phyloP scores from a whole-genome alignment of 305 asterid species.

The Solanum chacoense region DNA sequence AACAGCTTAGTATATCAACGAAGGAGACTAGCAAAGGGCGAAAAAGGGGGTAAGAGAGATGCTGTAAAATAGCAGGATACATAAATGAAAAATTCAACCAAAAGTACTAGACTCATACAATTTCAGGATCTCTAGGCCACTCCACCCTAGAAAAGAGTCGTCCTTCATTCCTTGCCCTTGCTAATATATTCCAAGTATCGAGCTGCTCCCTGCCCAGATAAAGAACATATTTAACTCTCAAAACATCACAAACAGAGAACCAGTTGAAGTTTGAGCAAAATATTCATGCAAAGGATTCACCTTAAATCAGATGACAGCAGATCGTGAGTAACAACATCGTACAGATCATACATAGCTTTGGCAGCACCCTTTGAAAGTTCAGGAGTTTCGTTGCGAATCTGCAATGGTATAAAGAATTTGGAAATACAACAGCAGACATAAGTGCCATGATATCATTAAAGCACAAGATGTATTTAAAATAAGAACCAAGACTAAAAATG shows the following conservation, averaged over 20 bases:
- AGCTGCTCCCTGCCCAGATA: slow-evolving; percentile 70
- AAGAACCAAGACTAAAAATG: neutral
- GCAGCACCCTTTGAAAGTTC: slow-evolving; percentile 93
- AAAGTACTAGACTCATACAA: slow-evolving; percentile 35
- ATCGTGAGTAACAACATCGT: slow-evolving; percentile 92
- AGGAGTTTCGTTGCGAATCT: slow-evolving; percentile 76
- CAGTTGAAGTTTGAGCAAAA: neutral
- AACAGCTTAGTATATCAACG: neutral
- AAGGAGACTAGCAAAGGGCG: neutral
- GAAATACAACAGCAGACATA: neutral
- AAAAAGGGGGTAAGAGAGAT: neutral
- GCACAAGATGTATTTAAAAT: neutral
- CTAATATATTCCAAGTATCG: slow-evolving; percentile 88
- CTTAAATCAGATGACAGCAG: slow-evolving; percentile 77
- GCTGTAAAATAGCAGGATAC: neutral
- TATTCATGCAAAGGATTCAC: slow-evolving; percentile 24
- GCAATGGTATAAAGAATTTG: neutral
- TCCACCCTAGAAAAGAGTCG: slow-evolving; percentile 87
- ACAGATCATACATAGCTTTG: slow-evolving; percentile 72
- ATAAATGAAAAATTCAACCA: neutral
- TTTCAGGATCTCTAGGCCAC: slow-evolving; percentile 92
- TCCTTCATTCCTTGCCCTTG: slow-evolving; percentile 89
- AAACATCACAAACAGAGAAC: neutral
- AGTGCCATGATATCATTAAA: neutral
- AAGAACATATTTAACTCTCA: slow-evolving; percentile 5